Evolutionary conservation across 1,284 basidiomycete genomes (phyloP).

Genomic region (Sanghuangporus weigelae): DNA sequence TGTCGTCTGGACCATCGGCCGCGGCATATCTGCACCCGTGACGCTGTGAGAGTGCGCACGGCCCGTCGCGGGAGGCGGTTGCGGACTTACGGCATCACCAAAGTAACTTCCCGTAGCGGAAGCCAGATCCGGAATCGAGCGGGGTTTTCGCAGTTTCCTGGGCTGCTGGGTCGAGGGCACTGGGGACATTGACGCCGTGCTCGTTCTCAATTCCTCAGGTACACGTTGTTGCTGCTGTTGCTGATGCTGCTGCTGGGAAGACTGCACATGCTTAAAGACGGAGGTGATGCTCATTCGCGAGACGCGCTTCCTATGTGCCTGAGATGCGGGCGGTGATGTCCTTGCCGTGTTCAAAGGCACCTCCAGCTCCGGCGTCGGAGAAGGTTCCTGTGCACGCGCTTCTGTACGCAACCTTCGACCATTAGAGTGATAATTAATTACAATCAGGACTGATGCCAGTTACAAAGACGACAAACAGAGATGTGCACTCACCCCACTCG

Average conservation of each 20-base stretch:
- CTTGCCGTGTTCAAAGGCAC: constrained; percentile 6
- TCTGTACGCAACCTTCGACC: constrained; percentile 7
- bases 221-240: constrained; percentile 19
- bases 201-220: constrained; percentile 23
- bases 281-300: constrained; percentile 65
- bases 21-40: constrained; percentile 60
- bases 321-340: constrained; percentile 20
- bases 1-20: constrained; percentile 27
- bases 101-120: constrained; percentile 20
- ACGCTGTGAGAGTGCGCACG: constrained; percentile 74
- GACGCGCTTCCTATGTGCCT: constrained; percentile 38
- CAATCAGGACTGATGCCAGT: background rate
- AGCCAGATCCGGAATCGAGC: constrained; percentile 62
- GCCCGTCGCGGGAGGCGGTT: constrained; percentile 35
- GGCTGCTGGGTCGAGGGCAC: constrained; percentile 26
- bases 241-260: background rate
- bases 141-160: constrained; percentile 58
- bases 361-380: constrained; percentile 14
- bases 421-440: background rate
- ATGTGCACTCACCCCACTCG: constrained; percentile 57
- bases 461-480: background rate
- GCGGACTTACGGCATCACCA: constrained; percentile 14
- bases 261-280: constrained; percentile 49
- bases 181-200: constrained; percentile 16
- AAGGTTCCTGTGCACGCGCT: background rate